Evolutionary conservation across 768 basidiomycete genomes (phyloP).

Genomic region (Austroboletus festivus): DNA sequence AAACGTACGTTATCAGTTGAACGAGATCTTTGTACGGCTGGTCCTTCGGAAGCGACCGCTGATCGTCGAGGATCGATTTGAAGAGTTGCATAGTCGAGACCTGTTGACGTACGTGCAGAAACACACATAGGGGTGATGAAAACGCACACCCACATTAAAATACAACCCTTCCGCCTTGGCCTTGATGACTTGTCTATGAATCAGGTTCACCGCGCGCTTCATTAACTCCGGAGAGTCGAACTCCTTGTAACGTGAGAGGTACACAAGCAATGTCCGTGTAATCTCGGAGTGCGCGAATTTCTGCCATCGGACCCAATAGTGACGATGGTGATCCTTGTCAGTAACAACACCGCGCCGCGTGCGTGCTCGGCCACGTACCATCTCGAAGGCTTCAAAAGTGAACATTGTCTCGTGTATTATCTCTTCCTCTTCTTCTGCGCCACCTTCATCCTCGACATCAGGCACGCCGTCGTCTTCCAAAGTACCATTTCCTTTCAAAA

Average conservation of each 20-base stretch:
- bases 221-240: conserved; percentile 75
- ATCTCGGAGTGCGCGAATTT: conserved; percentile 88
- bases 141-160: conserved; percentile 69
- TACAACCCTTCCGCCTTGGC: conserved; percentile 93
- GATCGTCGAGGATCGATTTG: conserved; percentile 79
- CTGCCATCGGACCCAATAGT: conserved; percentile 41
- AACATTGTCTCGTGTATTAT: conserved; percentile 82
- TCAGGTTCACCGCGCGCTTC: conserved; percentile 83
- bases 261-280: conserved; percentile 76
- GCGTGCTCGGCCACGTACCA: conserved; percentile 47
- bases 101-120: conserved; percentile 42
- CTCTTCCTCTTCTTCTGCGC: conserved; percentile 57
- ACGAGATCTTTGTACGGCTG: conserved; percentile 81
- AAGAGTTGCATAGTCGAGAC: conserved; percentile 88
- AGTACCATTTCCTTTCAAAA: conserved; percentile 35
- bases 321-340: conserved; percentile 12
- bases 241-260: conserved; percentile 81
- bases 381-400: conserved; percentile 88
- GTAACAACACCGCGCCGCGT: conserved; percentile 13
- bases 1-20: conserved; percentile 77
- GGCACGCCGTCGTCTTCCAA: conserved; percentile 62
- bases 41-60: conserved; percentile 73
- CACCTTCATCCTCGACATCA: conserved; percentile 64
- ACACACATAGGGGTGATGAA: not conserved
- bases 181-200: conserved; percentile 88